Evolutionary conservation across 2,329 filamentous ascomycete species (phyloP).

Genomic region (Phoma sp.): DNA sequence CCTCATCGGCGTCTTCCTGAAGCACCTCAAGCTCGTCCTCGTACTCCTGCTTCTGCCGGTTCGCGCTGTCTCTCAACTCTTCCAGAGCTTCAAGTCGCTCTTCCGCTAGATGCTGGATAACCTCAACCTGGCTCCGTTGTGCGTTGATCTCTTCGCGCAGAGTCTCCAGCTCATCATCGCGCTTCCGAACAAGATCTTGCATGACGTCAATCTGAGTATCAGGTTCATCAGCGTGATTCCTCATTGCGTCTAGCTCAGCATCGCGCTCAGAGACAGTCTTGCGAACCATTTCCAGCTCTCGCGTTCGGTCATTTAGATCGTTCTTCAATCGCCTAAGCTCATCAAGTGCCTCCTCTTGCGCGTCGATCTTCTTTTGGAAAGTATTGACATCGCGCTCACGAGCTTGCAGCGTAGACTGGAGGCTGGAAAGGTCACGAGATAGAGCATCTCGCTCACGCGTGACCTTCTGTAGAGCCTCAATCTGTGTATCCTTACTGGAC

Average conservation of each 20-base stretch:
- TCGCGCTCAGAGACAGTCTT: slow-evolving; percentile 45
- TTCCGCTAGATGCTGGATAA: slow-evolving; percentile 42
- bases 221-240: slow-evolving; percentile 45
- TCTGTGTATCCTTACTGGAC: slow-evolving; percentile 41
- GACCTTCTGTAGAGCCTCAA: slow-evolving; percentile 44
- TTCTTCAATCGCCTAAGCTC: slow-evolving; percentile 39
- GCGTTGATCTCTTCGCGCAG: slow-evolving; percentile 53
- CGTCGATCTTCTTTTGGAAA: slow-evolving; percentile 41
- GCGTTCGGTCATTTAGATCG: slow-evolving; percentile 40
- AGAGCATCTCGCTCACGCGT: slow-evolving; percentile 43
- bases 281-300: slow-evolving; percentile 45
- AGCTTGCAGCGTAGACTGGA: slow-evolving; percentile 38
- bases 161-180: slow-evolving; percentile 60
- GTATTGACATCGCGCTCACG: slow-evolving; percentile 42
- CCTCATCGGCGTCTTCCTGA: slow-evolving; percentile 51
- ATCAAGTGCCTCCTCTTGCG: slow-evolving; percentile 35
- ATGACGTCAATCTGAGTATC: slow-evolving; percentile 50
- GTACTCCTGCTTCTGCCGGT: slow-evolving; percentile 54
- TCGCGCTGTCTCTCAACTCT: slow-evolving; percentile 58
- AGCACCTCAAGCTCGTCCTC: slow-evolving; percentile 62
- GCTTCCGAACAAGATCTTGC: slow-evolving; percentile 50
- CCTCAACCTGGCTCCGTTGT: slow-evolving; percentile 40
- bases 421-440: slow-evolving; percentile 35
- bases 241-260: slow-evolving; percentile 45
- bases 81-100: slow-evolving; percentile 54